phyloP scores from a whole-genome alignment of 305 asterid species.

The Fraxinus albicans region DNA sequence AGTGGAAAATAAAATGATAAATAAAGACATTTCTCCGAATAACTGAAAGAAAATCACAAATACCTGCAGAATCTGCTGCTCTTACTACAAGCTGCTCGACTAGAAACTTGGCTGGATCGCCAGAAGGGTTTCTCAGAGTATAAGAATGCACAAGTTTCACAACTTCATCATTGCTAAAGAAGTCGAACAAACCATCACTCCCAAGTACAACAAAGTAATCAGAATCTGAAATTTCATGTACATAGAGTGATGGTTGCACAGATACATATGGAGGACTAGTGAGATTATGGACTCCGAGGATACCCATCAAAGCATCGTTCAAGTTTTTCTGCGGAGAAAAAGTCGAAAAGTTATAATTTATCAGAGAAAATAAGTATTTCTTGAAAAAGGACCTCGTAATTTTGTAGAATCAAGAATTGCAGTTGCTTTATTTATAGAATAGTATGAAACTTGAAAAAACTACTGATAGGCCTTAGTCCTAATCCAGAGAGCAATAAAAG shows the following conservation, averaged over 20 bases:
- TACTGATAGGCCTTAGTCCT: background rate
- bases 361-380: background rate
- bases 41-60: background rate
- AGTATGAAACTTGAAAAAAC: background rate
- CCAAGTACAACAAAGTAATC: constrained; percentile 86
- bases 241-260: constrained; percentile 53
- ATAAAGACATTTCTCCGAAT: background rate
- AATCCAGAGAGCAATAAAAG: background rate
- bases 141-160: constrained; percentile 71
- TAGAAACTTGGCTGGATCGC: constrained; percentile 87
- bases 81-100: constrained; percentile 85
- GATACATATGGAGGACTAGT: constrained; percentile 86
- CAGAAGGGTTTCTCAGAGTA: constrained; percentile 49
- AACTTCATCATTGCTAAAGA: constrained; percentile 79
- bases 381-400: background rate
- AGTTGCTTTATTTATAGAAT: background rate
- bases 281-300: constrained; percentile 75
- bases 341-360: constrained; percentile 5
- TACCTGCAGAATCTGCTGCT: constrained; percentile 96
- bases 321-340: constrained; percentile 55
- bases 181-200: constrained; percentile 93
- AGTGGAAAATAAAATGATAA: too few species aligned
- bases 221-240: constrained; percentile 61
- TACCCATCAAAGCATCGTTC: constrained; percentile 95
- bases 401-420: background rate